Evolutionary conservation across 2,329 filamentous ascomycete genomes (phyloP), one percentile per base, ranked within the genome.

Genomic region (Knufia petricola): DNA sequence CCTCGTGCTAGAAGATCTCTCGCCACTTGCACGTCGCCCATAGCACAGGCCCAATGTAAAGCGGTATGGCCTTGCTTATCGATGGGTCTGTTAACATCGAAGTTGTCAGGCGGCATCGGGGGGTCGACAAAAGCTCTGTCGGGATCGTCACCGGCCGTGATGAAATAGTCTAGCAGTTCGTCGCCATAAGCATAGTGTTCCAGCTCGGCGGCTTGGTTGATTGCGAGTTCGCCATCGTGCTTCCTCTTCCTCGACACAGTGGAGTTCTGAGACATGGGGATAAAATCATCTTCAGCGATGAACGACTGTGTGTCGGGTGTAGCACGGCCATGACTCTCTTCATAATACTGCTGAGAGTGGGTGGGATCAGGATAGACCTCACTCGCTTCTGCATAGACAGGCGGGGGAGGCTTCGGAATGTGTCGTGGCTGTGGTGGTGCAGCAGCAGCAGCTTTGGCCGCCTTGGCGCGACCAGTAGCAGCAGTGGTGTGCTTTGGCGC

Each of bases 21-120:
- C 53, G 95, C 87, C 13, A 96, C 86, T 42, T 90, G 85, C 24
- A 95, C 74, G 58, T 96, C 92, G 50, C 92, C 92, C 90, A 98
- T 98, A 20, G 92, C 87, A 46, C 87, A 88, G 15, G 89, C 92
- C 92, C 92, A 98, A 63, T 98, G 92, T 56, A 98, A 77, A 4
- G 90, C 89, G 2, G 88, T 94, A 61, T 96, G 89, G 8, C 84
- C 83, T 59, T 94, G 88, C 37, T 88, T 85, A 63, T 98, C 92
- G 54, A 98, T 95, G n/a, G 83, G 76, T 64, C 87, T 85, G 66
- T 98, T 85, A 4, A 94, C 82, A 61, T 94, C 83, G 60, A 95
- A 94, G 63, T 87, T 84, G 28, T 81, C 72, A 0, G 92, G 92
- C 2, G 90, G 89, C 52, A 87, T 80, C 1, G 88, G 89, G n/a